These are phyloP conservation scores for Aureobasidium sp. DNA, from an alignment of 2,329 filamentous ascomycete genomes.

Conservation along the genomic window DNA sequence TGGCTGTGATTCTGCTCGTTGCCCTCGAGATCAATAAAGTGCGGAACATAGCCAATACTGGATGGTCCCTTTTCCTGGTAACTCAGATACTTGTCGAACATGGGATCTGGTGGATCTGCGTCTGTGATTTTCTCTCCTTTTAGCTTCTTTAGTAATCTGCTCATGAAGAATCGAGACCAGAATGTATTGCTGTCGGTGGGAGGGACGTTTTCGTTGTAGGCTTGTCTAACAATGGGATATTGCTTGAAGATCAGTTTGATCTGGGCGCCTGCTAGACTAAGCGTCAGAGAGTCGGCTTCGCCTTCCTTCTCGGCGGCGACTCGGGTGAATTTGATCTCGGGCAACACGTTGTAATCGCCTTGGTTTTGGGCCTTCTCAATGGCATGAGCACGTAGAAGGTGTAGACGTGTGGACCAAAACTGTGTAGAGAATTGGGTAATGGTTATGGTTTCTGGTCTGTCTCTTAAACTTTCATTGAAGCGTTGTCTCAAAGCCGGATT, in stretches of 20 bases:
- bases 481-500: conserved; percentile 70
- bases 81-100: conserved; percentile 81
- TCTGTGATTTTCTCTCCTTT: conserved; percentile 82
- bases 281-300: conserved; percentile 61
- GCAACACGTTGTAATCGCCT: conserved; percentile 89
- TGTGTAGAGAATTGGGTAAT: conserved; percentile 77
- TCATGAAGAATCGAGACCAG: conserved; percentile 92
- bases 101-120: conserved; percentile 64
- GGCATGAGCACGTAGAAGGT: conserved; percentile 79
- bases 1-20: conserved; percentile 95
- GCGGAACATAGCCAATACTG: conserved; percentile 63
- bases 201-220: conserved; percentile 90
- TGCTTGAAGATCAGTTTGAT: conserved; percentile 89
- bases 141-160: conserved; percentile 80
- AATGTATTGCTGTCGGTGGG: conserved; percentile 66
- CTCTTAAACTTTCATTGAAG: conserved; percentile 75
- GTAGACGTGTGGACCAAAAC: conserved; percentile 88
- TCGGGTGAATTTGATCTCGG: conserved; percentile 62
- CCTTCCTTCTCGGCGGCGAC: conserved; percentile 41
- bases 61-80: conserved; percentile 49
- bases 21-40: conserved; percentile 85
- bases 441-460: conserved; percentile 78
- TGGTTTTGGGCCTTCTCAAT: conserved; percentile 81
- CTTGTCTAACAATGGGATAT: conserved; percentile 80
- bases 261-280: conserved; percentile 85